A percentile compares a stretch with the other conserved stretches of the same genome.
phyloP scores from a whole-genome alignment of 2,329 filamentous ascomycete species.

The Nemania abortiva region DNA sequence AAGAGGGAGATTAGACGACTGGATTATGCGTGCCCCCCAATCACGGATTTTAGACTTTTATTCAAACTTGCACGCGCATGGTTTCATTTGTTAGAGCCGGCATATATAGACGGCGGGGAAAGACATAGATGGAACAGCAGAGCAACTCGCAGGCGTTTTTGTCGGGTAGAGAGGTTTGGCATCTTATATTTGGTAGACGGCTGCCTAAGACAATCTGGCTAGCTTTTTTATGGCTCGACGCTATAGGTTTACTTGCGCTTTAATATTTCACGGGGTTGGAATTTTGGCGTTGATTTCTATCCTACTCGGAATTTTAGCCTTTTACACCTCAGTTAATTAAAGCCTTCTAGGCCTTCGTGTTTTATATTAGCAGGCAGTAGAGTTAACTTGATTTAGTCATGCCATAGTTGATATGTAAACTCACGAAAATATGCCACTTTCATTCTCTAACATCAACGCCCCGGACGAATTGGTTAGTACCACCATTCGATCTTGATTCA shows the following conservation, averaged over 20 bases:
- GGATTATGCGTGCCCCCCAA: background rate
- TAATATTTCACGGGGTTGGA: background rate
- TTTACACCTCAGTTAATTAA: background rate
- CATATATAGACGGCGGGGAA: conserved; percentile 5
- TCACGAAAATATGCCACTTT: background rate
- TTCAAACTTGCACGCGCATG: background rate
- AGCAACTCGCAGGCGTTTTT: conserved; percentile 17
- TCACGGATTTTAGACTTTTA: background rate
- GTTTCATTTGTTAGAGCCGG: conserved; percentile 22
- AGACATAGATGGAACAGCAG: conserved; percentile 11
- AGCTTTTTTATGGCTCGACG: conserved; percentile 1
- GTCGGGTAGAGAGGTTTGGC: background rate
- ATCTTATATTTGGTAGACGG: conserved; percentile 12
- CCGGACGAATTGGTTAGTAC: background rate
- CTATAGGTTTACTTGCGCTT: background rate
- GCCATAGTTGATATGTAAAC: background rate
- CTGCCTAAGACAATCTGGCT: conserved; percentile 1
- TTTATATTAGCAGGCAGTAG: too few species aligned
- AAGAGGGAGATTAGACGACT: background rate
- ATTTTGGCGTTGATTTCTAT: background rate
- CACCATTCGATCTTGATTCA: background rate
- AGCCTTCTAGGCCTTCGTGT: background rate
- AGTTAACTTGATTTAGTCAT: background rate
- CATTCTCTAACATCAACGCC: background rate
- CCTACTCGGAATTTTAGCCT: background rate